Base-by-base conservation (phyloP, 2,329 filamentous ascomycete species). In the Pseudogymnoascus sp. region DNA sequence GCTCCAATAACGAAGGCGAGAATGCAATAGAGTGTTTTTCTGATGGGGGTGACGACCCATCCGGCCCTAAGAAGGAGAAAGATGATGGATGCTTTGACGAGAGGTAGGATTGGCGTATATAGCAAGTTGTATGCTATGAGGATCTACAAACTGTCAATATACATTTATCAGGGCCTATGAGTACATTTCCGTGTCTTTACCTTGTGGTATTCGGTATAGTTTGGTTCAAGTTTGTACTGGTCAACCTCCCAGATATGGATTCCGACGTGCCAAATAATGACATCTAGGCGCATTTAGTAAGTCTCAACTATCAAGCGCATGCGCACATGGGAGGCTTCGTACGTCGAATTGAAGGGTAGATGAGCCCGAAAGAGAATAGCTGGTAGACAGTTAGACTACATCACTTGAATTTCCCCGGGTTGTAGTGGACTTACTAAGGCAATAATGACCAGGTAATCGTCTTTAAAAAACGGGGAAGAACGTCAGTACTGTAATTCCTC, bases 261-360 rank as follows among this genome's bases (percentile, higher is more conserved):
- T 33, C 50, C 50, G 26, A 57, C 50, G 50, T 57, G 50, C 50
- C 50, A 57, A 11, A 57, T 57, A 8, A 57, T 17, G 50, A 57
- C 50, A 57, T 57, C 50, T 57, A 31, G 19, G 28, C n/a, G 26
- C 26, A 33, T 57, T 50, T 57, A 57, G 50, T 33, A 33, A 53
- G 4, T 8, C 10, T 1, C 2, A 11, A 11, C n/a, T 33, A 31
- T 33, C 50, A 19, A 57, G 33, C 26, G 15, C n/a, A n/a, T n/a
- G n/a, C n/a, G n/a, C 10, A 33, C 13, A 33, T 47, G 26, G 50
- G n/a, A 57, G n/a, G 4, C 10, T n/a, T 17, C 50, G 6, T 57
- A 57, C 50, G 50, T 57, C 50, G 50, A 33, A 57, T 8, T 33
- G 50, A 57, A 19, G 50, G 50, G n/a, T 57, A 57, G n/a, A 57